These are phyloP conservation scores for Esteya vermicola DNA, from an alignment of 2,329 filamentous ascomycete species.

Conservation along the genomic window DNA sequence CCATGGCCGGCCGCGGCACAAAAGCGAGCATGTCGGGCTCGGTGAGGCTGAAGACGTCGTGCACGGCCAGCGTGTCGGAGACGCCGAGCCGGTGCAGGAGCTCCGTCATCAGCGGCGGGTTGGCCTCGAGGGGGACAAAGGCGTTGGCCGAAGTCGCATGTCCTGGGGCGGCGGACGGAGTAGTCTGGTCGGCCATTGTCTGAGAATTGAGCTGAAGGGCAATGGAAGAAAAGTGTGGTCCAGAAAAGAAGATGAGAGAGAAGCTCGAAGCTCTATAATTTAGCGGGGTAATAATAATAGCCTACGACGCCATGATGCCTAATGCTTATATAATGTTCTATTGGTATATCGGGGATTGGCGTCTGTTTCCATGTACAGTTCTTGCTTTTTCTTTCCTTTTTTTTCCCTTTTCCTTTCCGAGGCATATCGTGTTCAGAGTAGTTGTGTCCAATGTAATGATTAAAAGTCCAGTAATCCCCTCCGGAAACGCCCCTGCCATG, in stretches of 20 bases:
- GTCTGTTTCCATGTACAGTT: neutral
- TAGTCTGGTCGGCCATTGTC: neutral
- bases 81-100: slow-evolving; percentile 77
- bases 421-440: neutral
- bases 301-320: no score
- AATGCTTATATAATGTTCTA: no score
- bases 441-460: no score
- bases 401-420: neutral
- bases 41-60: slow-evolving; percentile 85
- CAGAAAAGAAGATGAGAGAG: no score
- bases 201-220: neutral
- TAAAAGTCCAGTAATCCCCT: no score
- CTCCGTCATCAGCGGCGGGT: slow-evolving; percentile 76
- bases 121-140: slow-evolving; percentile 53
- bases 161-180: neutral
- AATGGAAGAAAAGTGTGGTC: no score
- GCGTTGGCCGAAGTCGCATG: slow-evolving; percentile 14
- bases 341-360: no score
- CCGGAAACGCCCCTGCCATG: no score
- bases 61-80: slow-evolving; percentile 59
- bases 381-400: neutral
- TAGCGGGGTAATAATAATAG: no score
- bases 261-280: no score
- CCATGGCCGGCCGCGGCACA: slow-evolving; percentile 75
- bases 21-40: slow-evolving; percentile 75